Base-by-base conservation (phyloP, 768 basidiomycete genomes). In the Phaeotremella skinneri region DNA sequence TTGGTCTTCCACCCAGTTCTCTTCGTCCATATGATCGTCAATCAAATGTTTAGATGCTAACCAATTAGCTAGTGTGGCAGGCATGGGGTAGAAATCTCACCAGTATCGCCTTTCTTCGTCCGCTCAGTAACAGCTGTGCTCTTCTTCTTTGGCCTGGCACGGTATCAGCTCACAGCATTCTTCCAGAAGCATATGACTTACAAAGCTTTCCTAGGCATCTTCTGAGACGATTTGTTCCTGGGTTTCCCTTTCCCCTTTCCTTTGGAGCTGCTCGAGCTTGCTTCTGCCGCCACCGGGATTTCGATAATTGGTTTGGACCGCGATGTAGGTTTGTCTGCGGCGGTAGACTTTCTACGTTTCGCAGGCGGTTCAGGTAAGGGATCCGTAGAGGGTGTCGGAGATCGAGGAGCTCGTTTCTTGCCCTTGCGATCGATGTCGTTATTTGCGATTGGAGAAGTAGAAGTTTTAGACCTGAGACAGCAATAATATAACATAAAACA, bases 381-480 rank as follows among this genome's bases (percentile, higher is more conserved):
- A 17, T 51, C 56, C 34, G 56, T 21, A 23, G 61, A 59, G 50
- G 61, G 58, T 85, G 78, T 87, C 31, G 80, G 78, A 79, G 90
- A 88, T 49, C 87, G 86, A 30, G 82, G 84, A 37, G 90, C 91
- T 69, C 90, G 87, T 80, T 93, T 94, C 85, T 96, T 96, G 58
- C 91, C 92, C 65, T 93, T 93, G 65, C 61, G 61, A 53, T 72
- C 70, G 49, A 34, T 23, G 29, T 23, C 30, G n/a, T 45, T 17
- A 14, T 61, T 42, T 25, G 23, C 43, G 7, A 45, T 21, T 20
- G 43, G 43, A 45, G 43, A 45, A 21, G 23, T 20, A 14, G 43
- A 21, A 7, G 43, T 21, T 45, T 21, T 11, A 9, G 43, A 7
- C 23, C 43, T 45, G 43, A 13, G 21, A 20, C 13, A 37, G 34